These are phyloP conservation scores for Kazachstania viticola DNA, from an alignment of 805 yeast species.

Conservation along the genomic window DNA sequence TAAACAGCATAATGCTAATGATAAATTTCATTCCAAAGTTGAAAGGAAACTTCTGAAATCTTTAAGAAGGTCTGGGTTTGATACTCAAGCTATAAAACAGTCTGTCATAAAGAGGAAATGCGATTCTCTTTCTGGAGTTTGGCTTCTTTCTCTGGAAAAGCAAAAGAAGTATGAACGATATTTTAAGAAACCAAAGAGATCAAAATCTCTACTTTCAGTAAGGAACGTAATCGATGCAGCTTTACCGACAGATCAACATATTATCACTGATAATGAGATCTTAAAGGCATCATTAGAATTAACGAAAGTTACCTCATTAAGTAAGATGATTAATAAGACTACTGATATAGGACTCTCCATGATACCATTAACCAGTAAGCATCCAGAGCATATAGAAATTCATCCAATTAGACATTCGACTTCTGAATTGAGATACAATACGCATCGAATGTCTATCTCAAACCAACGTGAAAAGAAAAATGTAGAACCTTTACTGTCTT, in stretches of 20 bases:
- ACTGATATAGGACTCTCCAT: conserved; percentile 4
- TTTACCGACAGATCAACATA: not conserved
- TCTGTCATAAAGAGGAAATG: conserved; percentile 49
- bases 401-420: too few relatives aligned
- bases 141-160: conserved; percentile 53
- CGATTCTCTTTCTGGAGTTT: conserved; percentile 64
- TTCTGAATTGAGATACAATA: too few relatives aligned
- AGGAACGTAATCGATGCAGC: conserved; percentile 21
- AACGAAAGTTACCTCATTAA: conserved; percentile 7
- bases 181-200: conserved; percentile 24
- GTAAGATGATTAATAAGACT: conserved; percentile 5
- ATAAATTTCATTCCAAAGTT: conserved; percentile 45
- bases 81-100: conserved; percentile 44
- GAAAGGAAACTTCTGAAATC: conserved; percentile 54
- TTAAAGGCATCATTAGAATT: conserved; percentile 3
- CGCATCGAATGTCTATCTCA: too few relatives aligned
- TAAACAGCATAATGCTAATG: conserved; percentile 26
- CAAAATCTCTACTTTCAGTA: conserved; percentile 26
- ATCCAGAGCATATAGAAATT: too few relatives aligned
- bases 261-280: conserved; percentile 3
- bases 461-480: too few relatives aligned
- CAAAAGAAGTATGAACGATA: conserved; percentile 25
- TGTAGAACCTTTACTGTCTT: too few relatives aligned
- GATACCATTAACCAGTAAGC: conserved; percentile 3
- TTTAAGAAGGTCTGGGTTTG: conserved; percentile 50